phyloP scores from a whole-genome alignment of 495 filamentous ascomycete genomes.

The Astrothelium subdiscretum region DNA sequence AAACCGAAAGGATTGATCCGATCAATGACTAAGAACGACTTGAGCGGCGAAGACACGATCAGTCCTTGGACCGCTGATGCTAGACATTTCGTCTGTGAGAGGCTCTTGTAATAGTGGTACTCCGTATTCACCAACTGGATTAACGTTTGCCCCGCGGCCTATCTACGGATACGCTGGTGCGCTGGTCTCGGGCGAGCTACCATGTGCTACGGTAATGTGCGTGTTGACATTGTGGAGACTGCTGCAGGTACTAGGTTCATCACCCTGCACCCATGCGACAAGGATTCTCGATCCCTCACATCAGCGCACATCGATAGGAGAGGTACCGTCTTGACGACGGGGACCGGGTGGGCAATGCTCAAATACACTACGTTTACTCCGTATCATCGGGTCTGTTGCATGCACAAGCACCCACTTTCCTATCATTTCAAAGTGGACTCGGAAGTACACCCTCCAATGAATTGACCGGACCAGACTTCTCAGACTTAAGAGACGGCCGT shows the following conservation, averaged over 20 bases:
- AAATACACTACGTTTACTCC: not conserved
- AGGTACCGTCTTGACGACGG: not conserved
- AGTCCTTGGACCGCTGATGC: no score
- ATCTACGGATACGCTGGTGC: no score
- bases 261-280: not conserved
- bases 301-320: not conserved
- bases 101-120: no score
- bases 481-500: not conserved
- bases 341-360: slow-evolving; percentile 35
- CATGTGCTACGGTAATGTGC: not conserved
- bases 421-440: not conserved
- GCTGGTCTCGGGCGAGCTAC: no score
- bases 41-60: no score
- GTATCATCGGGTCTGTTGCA: not conserved
- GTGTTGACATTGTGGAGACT: not conserved
- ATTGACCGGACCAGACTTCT: not conserved
- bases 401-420: not conserved
- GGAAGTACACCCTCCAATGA: not conserved
- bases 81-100: no score
- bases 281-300: not conserved
- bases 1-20: no score
- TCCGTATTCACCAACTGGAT: no score
- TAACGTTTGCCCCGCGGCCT: no score
- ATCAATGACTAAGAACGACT: no score
- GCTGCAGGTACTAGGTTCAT: slow-evolving; percentile 1